Evolutionary conservation across 177 flowering plant species (phyloP).

Genomic region (Vitis hybrid): DNA sequence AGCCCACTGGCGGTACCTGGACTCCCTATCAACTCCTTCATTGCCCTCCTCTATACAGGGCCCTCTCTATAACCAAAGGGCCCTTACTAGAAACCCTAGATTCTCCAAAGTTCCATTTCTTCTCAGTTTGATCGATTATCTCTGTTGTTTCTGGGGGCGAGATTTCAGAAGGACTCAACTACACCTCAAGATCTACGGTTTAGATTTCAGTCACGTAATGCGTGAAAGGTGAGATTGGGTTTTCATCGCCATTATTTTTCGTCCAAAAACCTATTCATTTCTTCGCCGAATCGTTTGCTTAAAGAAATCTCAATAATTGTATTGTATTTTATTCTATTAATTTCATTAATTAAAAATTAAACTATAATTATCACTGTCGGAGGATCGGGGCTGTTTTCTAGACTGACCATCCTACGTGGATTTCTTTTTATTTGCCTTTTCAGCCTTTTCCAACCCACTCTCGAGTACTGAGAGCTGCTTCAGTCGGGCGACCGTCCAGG

Average conservation of each 20-base stretch:
- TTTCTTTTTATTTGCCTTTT: neutral
- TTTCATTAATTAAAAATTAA: neutral
- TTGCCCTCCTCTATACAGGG: constrained; percentile 20
- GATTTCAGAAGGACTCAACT: neutral
- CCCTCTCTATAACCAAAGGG: constrained; percentile 11
- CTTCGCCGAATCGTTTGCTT: neutral
- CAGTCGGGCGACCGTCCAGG: no score
- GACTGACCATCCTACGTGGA: constrained; percentile 8
- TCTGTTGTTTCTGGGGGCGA: neutral
- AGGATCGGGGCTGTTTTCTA: neutral
- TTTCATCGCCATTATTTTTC: neutral
- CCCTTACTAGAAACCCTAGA: constrained; percentile 22
- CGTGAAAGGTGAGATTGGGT: neutral
- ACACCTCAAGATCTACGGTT: constrained; percentile 1
- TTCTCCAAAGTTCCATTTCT: constrained; percentile 5
- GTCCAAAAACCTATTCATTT: neutral
- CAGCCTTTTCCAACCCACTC: neutral
- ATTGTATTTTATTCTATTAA: neutral
- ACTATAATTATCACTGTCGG: neutral
- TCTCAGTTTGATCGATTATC: neutral
- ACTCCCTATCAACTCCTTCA: constrained; percentile 71
- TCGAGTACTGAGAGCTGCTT: no score
- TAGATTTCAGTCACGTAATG: neutral
- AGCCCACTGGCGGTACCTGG: constrained; percentile 76
- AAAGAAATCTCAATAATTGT: neutral